Evolutionary conservation across 164 flowering plant genomes (phyloP).

Genomic region (Santalum album): DNA sequence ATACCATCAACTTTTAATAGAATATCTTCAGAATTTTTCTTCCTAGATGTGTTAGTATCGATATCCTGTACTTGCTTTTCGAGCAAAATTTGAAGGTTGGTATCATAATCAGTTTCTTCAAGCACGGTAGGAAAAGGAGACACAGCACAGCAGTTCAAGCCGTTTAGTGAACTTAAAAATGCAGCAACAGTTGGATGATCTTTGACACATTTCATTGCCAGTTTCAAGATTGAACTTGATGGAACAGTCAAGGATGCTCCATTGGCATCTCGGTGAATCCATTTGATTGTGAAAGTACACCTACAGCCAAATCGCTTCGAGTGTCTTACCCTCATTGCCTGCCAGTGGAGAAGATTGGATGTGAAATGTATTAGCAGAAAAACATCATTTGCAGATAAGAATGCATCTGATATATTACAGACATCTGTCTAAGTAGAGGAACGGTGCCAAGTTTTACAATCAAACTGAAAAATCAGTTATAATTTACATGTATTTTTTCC

Average conservation of each 20-base stretch:
- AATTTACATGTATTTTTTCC: no score
- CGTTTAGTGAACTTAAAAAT: constrained; percentile 20
- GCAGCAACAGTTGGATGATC: constrained; percentile 28
- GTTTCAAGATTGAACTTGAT: constrained; percentile 29
- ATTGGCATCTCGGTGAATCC: constrained; percentile 23
- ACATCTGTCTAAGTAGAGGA: no score
- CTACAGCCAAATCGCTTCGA: constrained; percentile 33
- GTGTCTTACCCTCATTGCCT: constrained; percentile 36
- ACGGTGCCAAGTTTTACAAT: no score
- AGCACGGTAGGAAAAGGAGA: constrained; percentile 11
- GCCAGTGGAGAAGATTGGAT: constrained; percentile 5
- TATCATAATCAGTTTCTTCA: constrained; percentile 17
- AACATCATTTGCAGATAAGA: no score
- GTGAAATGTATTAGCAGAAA: no score
- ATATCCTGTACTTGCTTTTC: constrained; percentile 34
- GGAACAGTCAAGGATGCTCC: constrained; percentile 25
- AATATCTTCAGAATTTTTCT: constrained; percentile 14
- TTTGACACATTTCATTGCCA: constrained; percentile 19
- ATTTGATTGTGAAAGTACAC: constrained; percentile 36
- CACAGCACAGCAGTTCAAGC: constrained; percentile 1
- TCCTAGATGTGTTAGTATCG: constrained; percentile 14
- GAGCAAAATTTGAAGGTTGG: constrained; percentile 20
- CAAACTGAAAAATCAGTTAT: no score
- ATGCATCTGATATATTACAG: no score
- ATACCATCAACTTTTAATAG: constrained; percentile 15